Evolutionary conservation across 768 basidiomycete genomes (phyloP).

Genomic region (Pleurotus ostreatus): DNA sequence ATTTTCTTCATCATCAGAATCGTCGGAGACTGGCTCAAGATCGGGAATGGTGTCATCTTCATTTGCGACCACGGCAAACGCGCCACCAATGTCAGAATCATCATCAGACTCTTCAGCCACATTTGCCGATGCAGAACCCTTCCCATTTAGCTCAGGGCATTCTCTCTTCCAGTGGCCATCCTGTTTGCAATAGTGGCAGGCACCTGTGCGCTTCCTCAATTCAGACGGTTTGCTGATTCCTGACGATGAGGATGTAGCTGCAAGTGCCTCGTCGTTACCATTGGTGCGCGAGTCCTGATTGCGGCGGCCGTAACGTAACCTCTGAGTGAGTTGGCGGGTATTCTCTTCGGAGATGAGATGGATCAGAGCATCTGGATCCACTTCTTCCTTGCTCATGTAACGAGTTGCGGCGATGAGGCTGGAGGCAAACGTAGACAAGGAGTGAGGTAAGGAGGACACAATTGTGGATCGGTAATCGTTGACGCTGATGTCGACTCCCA

Average conservation of each 20-base stretch:
- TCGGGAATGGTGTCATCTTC: constrained; percentile 2
- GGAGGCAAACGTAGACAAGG: constrained; percentile 22
- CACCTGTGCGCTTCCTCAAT: background rate
- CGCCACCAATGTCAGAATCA: background rate
- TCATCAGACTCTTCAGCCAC: background rate
- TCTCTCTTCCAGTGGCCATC: background rate
- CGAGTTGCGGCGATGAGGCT: background rate
- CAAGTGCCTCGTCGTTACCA: constrained; percentile 23
- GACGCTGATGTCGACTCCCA: constrained; percentile 25
- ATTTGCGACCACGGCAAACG: background rate
- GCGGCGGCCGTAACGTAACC: constrained; percentile 13
- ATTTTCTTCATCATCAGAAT: background rate
- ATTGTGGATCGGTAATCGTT: constrained; percentile 28
- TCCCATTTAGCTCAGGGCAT: background rate
- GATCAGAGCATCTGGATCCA: constrained; percentile 19
- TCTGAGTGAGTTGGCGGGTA: constrained; percentile 16
- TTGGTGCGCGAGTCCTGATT: constrained; percentile 19
- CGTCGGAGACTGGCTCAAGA: constrained; percentile 5
- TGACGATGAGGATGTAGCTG: background rate
- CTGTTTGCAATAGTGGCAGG: background rate
- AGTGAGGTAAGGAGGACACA: constrained; percentile 23
- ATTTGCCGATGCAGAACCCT: background rate
- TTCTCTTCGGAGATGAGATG: constrained; percentile 24
- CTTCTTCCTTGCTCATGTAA: constrained; percentile 2
- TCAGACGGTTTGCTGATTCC: background rate